phyloP scores from a whole-genome alignment of 2,329 filamentous ascomycete species.

The Sporothrix variecibatus region DNA sequence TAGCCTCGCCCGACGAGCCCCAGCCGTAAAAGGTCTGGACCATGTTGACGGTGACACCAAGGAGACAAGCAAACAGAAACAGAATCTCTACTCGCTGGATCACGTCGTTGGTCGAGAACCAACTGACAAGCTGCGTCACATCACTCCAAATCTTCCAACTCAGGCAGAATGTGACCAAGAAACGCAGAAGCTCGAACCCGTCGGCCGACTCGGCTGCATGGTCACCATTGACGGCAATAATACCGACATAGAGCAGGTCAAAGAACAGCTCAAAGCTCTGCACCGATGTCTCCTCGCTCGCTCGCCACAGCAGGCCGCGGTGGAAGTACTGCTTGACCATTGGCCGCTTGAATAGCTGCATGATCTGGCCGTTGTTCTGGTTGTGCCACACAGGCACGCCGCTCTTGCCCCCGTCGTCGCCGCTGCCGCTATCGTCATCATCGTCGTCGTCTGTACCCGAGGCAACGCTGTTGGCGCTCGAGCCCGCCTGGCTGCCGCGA shows the following conservation, averaged over 20 bases:
- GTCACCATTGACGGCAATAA: conserved; percentile 65
- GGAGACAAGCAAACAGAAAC: conserved; percentile 61
- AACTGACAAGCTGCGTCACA: conserved; percentile 56
- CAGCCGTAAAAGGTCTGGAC: conserved; percentile 53
- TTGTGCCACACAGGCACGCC: conserved; percentile 32
- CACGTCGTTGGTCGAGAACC: conserved; percentile 66
- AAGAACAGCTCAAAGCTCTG: conserved; percentile 66
- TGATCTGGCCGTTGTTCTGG: conserved; percentile 43
- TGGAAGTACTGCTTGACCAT: conserved; percentile 67
- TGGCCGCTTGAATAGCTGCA: conserved; percentile 61
- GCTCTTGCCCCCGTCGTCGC: background rate
- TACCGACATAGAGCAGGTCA: conserved; percentile 64
- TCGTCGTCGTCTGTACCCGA: conserved; percentile 26
- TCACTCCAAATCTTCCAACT: conserved; percentile 67
- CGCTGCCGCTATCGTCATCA: conserved; percentile 28
- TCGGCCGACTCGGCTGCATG: conserved; percentile 58
- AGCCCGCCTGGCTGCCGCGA: background rate
- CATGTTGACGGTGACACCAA: conserved; percentile 66
- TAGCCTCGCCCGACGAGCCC: background rate
- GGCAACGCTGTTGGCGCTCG: conserved; percentile 22
- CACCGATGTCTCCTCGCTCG: conserved; percentile 59
- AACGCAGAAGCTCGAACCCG: conserved; percentile 58
- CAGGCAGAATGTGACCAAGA: conserved; percentile 63
- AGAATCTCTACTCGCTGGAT: conserved; percentile 59
- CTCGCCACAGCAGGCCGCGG: conserved; percentile 64